A percentile compares a stretch with the other conserved stretches of the same genome.
Evolutionary conservation across 495 filamentous ascomycete genomes (phyloP).

Genomic region (Cercophora newfieldiana): DNA sequence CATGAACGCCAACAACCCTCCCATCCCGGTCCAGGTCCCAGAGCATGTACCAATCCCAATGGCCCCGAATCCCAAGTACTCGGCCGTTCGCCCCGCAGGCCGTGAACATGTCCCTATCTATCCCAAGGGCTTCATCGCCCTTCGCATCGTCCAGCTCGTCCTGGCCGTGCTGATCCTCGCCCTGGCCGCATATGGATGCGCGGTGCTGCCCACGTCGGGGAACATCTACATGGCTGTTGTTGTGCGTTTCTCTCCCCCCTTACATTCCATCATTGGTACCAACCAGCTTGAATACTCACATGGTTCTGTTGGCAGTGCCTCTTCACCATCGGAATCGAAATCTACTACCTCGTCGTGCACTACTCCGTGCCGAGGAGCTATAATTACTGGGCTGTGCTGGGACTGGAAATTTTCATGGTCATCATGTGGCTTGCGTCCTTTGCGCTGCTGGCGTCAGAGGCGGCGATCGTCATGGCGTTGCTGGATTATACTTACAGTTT

Average conservation of each 20-base stretch:
- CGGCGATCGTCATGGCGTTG: conserved; percentile 25
- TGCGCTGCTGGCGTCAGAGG: conserved; percentile 39
- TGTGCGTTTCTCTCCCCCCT: conserved; percentile 31
- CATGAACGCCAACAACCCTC: neutral
- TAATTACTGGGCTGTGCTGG: conserved; percentile 53
- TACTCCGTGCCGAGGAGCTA: conserved; percentile 34
- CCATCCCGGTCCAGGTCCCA: too few relatives aligned
- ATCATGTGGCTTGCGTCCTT: conserved; percentile 51
- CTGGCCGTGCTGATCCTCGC: conserved; percentile 66
- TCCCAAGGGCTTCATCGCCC: conserved; percentile 51
- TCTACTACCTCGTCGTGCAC: conserved; percentile 43
- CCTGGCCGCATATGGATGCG: conserved; percentile 63
- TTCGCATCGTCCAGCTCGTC: conserved; percentile 63
- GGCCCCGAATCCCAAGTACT: conserved; percentile 12
- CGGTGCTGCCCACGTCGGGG: conserved; percentile 23
- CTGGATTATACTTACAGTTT: neutral
- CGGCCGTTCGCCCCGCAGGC: conserved; percentile 33
- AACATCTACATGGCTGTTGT: conserved; percentile 40
- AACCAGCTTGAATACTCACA: too few relatives aligned
- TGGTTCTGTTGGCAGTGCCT: conserved; percentile 34
- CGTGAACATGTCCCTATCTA: conserved; percentile 46
- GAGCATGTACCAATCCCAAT: too few relatives aligned
- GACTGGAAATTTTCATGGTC: conserved; percentile 45
- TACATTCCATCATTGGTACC: neutral
- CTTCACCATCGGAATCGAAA: conserved; percentile 39